A percentile compares a stretch with the other conserved stretches of the same genome.
Conservation (phyloP, 2,329 filamentous ascomycete species). For the Sporothrix phasma region DNA sequence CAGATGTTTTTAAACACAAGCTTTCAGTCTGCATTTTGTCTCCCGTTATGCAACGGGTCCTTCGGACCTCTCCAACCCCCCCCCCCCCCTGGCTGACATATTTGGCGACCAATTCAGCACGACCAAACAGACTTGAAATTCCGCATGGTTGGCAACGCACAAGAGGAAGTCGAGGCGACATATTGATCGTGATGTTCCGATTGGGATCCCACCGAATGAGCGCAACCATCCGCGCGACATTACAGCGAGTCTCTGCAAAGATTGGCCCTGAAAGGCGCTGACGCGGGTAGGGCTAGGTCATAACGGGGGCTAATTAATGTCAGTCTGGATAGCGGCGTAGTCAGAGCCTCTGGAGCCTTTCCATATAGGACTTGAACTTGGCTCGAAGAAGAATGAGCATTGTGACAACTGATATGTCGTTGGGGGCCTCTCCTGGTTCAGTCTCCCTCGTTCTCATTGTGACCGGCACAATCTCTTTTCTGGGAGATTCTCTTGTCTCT, state of each 20-base stretch:
- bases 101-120: not conserved
- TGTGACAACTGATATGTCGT: not conserved
- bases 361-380: not conserved
- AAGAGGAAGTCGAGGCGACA: not conserved
- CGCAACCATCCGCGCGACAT: not conserved
- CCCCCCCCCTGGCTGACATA: not conserved
- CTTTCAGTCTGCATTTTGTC: not conserved
- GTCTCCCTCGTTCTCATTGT: not conserved
- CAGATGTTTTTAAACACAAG: not conserved
- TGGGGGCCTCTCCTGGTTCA: not conserved
- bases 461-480: conserved; percentile 6
- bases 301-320: too few relatives aligned
- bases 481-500: not conserved
- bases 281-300: not conserved
- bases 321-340: too few relatives aligned
- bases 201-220: not conserved
- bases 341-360: not conserved
- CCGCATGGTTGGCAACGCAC: not conserved
- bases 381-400: not conserved
- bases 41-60: not conserved
- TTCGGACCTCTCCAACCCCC: not conserved
- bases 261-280: not conserved
- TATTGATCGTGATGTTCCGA: not conserved
- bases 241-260: not conserved
- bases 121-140: not conserved